Conservation (phyloP, 345 rosid species). For the Combretum micranthum region DNA sequence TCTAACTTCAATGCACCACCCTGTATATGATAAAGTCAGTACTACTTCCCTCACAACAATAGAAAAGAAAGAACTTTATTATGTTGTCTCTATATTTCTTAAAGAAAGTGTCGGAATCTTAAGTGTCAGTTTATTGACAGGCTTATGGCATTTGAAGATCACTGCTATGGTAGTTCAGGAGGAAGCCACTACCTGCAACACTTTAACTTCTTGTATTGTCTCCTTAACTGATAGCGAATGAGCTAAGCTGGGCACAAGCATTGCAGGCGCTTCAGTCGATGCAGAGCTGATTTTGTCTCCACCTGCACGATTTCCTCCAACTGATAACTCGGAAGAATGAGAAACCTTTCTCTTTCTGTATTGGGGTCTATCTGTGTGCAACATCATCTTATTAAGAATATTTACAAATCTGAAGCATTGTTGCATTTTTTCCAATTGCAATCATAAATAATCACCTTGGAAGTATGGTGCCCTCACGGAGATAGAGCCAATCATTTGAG, state of each 20-base stretch:
- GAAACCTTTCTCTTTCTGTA: slow-evolving; percentile 48
- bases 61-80: too few relatives aligned
- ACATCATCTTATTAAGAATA: slow-evolving; percentile 19
- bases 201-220: slow-evolving; percentile 70
- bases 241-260: slow-evolving; percentile 64
- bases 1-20: too few relatives aligned
- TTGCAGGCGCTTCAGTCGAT: slow-evolving; percentile 50
- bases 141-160: not conserved
- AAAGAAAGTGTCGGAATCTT: not conserved
- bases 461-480: slow-evolving; percentile 75
- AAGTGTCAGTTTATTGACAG: not conserved
- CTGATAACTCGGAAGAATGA: slow-evolving; percentile 41
- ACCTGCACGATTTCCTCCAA: slow-evolving; percentile 27
- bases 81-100: not conserved
- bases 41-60: too few relatives aligned
- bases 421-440: not conserved
- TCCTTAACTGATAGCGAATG: slow-evolving; percentile 70
- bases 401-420: not conserved
- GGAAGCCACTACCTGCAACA: slow-evolving; percentile 57
- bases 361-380: slow-evolving; percentile 52
- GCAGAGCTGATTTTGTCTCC: slow-evolving; percentile 24
- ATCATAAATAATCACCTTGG: slow-evolving; percentile 46
- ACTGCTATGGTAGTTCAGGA: not conserved
- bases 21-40: too few relatives aligned
- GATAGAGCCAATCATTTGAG: slow-evolving; percentile 81